A percentile compares a stretch with the other conserved stretches of the same genome.
Conservation (phyloP, 352 stramenopile species). For the Nannochloropsis limnetica region DNA sequence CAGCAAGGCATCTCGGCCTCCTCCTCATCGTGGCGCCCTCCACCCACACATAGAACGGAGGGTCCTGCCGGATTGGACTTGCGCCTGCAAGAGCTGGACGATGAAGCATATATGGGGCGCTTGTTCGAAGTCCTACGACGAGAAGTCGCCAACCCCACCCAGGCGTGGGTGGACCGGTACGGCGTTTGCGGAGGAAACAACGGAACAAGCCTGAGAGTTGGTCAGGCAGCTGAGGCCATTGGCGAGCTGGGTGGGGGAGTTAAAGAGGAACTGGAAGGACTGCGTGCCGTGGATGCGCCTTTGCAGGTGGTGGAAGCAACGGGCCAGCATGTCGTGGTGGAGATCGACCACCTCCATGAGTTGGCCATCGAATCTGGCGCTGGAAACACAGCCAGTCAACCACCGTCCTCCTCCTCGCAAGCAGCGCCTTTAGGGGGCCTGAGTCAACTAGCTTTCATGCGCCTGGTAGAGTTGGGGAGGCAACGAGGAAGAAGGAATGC, state of each 20-base stretch:
- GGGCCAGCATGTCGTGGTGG: not conserved
- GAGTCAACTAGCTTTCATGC: not conserved
- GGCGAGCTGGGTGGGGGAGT: not conserved
- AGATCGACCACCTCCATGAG: not conserved
- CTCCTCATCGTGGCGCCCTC: not conserved
- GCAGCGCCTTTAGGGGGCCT: not conserved
- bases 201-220: not conserved
- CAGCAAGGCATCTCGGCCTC: not conserved
- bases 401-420: not conserved
- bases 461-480: not conserved
- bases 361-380: conserved; percentile 22
- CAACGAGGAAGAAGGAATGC: not conserved
- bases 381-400: not conserved
- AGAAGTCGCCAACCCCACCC: not conserved
- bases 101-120: conserved; percentile 11
- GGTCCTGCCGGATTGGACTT: not conserved
- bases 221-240: not conserved
- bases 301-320: not conserved
- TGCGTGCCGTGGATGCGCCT: not conserved
- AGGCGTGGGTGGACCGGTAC: conserved; percentile 23
- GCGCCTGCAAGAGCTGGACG: not conserved
- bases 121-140: not conserved
- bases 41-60: not conserved
- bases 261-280: not conserved
- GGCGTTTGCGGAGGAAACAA: not conserved